Base-by-base conservation (phyloP, 257 asterid species). In the Euphrasia confusa region DNA sequence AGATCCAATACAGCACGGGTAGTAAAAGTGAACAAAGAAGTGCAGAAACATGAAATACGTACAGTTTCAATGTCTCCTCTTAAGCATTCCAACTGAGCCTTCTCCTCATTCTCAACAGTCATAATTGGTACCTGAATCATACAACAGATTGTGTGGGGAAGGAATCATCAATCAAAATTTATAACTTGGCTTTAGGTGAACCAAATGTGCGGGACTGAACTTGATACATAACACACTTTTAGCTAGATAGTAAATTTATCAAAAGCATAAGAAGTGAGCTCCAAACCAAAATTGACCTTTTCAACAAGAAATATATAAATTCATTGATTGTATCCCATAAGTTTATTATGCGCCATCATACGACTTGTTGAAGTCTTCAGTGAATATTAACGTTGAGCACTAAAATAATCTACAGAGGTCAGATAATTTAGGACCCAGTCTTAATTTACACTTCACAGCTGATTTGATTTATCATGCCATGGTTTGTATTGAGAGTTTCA, bases 21-120 rank as follows among this genome's bases (percentile, higher is more conserved):
- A 37, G 0, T 52, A 60, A 12, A 45, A 61, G 24, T 24, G 50
- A 65, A 66, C 26, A 59, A 56, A 33, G 40, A 52, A 71, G 65
- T 48, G 59, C 65, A 68, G 69, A 45, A 52, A 71, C 58, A 42
- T 58, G 65, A 69, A 54, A 71, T 69, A 40, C 74, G 21, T 67
- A 87, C 96, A 66, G 37, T 81, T 73, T 74, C 82, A 71, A 93
- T 82, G 74, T 93, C 99, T 54, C 82, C 94, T 75, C 75, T 72
- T 47, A 93, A 77, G 77, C 84, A 72, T 75, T 75, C 87, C 82
- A 93, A 64, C 71, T 83, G 97, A 72, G 77, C 82, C 72, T 73
- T 83, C 64, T 93, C 99, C 58, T 81, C 80, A 18, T 83, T 82
- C 77, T 85, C 95, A 73, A 58, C 61, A 74, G 81, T 85, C 62